A percentile compares a stretch with the other conserved stretches of the same genome.
Conservation (phyloP, 108 stramenopile species). For the Seminavis robusta region DNA sequence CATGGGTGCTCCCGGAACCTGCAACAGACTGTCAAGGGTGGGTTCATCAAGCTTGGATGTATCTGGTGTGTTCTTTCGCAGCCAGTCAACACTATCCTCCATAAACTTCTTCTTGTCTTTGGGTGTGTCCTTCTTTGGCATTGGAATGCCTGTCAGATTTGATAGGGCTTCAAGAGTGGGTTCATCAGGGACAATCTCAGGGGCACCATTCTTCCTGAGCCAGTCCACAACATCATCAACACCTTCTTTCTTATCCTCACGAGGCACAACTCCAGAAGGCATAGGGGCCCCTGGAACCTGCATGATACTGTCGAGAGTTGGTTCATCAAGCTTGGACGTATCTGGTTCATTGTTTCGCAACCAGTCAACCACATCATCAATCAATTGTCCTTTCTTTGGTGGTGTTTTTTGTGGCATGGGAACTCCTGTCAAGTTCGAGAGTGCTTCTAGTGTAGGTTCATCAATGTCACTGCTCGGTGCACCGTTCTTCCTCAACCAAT, state of each 20-base stretch:
- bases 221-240: slow-evolving; percentile 34
- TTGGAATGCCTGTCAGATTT: background rate
- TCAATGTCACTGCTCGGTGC: background rate
- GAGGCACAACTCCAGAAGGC: background rate
- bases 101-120: slow-evolving; percentile 2
- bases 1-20: background rate
- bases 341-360: slow-evolving; percentile 14
- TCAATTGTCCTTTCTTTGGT: slow-evolving; percentile 7
- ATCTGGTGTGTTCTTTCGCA: background rate
- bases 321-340: slow-evolving; percentile 8
- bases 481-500: slow-evolving; percentile 18
- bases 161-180: slow-evolving; percentile 1
- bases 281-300: no score
- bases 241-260: background rate
- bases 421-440: slow-evolving; percentile 3
- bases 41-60: background rate
- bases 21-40: background rate
- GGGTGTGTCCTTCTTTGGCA: background rate
- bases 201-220: slow-evolving; percentile 16
- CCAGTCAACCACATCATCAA: slow-evolving; percentile 30
- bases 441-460: background rate
- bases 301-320: background rate
- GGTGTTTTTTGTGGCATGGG: slow-evolving; percentile 3
- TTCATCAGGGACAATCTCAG: background rate
- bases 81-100: background rate